These are phyloP conservation scores for Neoarthrinium moseri DNA, from an alignment of 2,329 filamentous ascomycete species.

Conservation along the genomic window DNA sequence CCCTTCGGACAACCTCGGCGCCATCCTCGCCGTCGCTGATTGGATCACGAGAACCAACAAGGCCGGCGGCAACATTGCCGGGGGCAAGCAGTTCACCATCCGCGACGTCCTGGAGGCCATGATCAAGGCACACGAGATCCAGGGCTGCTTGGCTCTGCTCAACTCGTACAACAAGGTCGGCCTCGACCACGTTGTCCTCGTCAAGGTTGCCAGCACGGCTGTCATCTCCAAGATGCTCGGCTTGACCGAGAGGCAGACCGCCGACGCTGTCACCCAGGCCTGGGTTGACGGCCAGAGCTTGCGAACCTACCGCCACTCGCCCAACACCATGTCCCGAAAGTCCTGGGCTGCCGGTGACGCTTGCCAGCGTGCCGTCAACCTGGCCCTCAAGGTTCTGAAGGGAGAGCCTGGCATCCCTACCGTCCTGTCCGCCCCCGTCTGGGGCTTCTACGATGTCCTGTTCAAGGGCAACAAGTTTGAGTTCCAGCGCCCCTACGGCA, in stretches of 20 bases:
- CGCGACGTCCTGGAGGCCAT: constrained; percentile 92
- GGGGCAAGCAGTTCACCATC: constrained; percentile 84
- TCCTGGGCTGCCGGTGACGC: constrained; percentile 98
- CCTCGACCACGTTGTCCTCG: constrained; percentile 93
- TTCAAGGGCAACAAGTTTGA: constrained; percentile 96
- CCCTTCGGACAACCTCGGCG: constrained; percentile 95
- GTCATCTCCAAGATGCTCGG: constrained; percentile 96
- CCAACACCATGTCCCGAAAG: constrained; percentile 99
- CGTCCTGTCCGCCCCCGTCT: constrained; percentile 86
- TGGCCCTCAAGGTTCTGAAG: constrained; percentile 86
- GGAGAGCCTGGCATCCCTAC: constrained; percentile 90
- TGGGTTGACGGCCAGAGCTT: constrained; percentile 96
- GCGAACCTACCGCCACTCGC: constrained; percentile 94
- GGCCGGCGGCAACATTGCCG: constrained; percentile 74
- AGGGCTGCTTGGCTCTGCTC: constrained; percentile 92
- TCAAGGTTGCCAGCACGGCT: constrained; percentile 94
- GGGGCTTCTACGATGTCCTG: constrained; percentile 98
- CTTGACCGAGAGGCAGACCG: constrained; percentile 83
- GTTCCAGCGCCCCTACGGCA: constrained; percentile 94
- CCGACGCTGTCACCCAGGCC: constrained; percentile 92
- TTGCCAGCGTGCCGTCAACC: constrained; percentile 91
- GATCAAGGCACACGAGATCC: constrained; percentile 99
- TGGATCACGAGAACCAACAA: constrained; percentile 93
- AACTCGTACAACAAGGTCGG: constrained; percentile 99
- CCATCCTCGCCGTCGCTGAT: constrained; percentile 94